Conservation (phyloP, 169 alveolate species). For the Plasmodium gallinaceum region DNA sequence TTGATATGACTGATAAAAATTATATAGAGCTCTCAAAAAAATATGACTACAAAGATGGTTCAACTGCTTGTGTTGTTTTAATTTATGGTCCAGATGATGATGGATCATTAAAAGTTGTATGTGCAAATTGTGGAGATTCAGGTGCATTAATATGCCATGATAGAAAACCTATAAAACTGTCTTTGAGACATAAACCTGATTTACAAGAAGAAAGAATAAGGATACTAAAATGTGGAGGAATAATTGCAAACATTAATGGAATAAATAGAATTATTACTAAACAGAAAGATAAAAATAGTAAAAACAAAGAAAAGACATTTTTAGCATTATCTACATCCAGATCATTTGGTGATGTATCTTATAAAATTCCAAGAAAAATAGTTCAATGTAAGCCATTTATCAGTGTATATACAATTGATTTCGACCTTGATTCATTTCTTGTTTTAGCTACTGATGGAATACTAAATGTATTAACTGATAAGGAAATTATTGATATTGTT, state of each 20-base stretch:
- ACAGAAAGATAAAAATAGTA: constrained; percentile 30
- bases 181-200: constrained; percentile 85
- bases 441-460: constrained; percentile 79
- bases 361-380: constrained; percentile 80
- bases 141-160: constrained; percentile 82
- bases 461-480: constrained; percentile 72
- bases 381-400: constrained; percentile 82
- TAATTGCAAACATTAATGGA: constrained; percentile 81
- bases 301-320: constrained; percentile 32
- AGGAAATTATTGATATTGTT: constrained; percentile 81
- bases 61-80: constrained; percentile 80
- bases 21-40: constrained; percentile 78
- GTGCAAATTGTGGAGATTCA: constrained; percentile 87
- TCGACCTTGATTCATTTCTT: constrained; percentile 81
- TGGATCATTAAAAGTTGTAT: constrained; percentile 80
- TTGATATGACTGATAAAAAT: constrained; percentile 88
- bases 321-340: constrained; percentile 84
- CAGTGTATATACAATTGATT: constrained; percentile 81
- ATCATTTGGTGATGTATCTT: constrained; percentile 81
- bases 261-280: constrained; percentile 79
- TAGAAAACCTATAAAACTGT: constrained; percentile 78
- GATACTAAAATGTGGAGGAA: constrained; percentile 82
- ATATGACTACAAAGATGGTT: constrained; percentile 73
- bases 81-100: constrained; percentile 85
- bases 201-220: constrained; percentile 78